A percentile compares a stretch with the other conserved stretches of the same genome.
These are phyloP conservation scores for Lithospermum erythrorhizon DNA, from an alignment of 257 asterid species.

Conservation along the genomic window DNA sequence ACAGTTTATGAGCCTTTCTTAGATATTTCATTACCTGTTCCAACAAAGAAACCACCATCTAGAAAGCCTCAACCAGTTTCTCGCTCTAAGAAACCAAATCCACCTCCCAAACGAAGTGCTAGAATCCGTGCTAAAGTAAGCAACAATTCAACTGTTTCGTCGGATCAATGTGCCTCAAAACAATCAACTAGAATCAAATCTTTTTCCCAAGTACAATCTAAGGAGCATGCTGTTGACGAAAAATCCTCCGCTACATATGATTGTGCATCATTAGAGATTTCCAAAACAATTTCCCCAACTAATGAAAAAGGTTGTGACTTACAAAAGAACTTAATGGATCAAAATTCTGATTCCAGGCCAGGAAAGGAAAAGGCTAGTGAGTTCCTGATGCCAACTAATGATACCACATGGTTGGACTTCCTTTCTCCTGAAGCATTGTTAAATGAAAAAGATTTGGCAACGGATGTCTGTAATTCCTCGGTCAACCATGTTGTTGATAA, in stretches of 20 bases:
- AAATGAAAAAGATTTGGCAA: constrained; percentile 13
- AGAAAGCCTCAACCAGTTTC: constrained; percentile 31
- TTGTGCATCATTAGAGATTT: constrained; percentile 23
- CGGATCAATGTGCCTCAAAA: constrained; percentile 28
- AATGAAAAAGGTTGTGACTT: constrained; percentile 38
- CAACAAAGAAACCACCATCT: constrained; percentile 60
- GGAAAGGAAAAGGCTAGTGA: constrained; percentile 20
- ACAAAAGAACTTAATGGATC: constrained; percentile 26
- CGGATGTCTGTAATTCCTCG: constrained; percentile 25
- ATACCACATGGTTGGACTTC: constrained; percentile 50
- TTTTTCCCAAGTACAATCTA: constrained; percentile 25
- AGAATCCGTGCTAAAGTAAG: constrained; percentile 31
- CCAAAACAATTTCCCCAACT: constrained; percentile 27
- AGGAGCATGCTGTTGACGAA: constrained; percentile 21
- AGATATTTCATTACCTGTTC: constrained; percentile 87
- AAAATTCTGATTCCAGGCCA: constrained; percentile 16
- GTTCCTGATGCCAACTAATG: constrained; percentile 18
- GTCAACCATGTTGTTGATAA: constrained; percentile 26
- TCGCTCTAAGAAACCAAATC: constrained; percentile 62
- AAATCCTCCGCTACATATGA: constrained; percentile 23
- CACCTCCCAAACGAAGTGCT: constrained; percentile 52
- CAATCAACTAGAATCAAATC: constrained; percentile 24
- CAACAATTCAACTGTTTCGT: constrained; percentile 26
- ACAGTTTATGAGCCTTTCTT: constrained; percentile 63
- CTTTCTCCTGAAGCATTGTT: constrained; percentile 27